phyloP scores from a whole-genome alignment of 2,329 filamentous ascomycete species.

The Sporothrix mexicana region DNA sequence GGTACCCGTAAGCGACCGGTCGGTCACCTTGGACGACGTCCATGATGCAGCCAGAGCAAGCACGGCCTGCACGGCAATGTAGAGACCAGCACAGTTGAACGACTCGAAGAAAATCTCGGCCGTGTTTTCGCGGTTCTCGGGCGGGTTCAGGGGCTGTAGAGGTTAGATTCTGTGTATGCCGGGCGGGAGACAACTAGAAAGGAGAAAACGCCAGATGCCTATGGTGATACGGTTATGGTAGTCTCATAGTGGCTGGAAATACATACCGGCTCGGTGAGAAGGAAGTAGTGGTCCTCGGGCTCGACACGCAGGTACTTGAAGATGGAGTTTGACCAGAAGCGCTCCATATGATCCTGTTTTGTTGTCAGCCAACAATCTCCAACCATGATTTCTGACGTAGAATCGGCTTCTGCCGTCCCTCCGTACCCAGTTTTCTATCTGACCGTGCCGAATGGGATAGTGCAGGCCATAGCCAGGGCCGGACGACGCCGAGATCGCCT shows the following conservation, averaged over 20 bases:
- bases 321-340: conserved; percentile 99
- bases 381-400: too few species aligned
- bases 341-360: conserved; percentile 94
- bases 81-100: conserved; percentile 98
- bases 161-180: neutral
- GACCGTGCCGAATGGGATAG: conserved; percentile 96
- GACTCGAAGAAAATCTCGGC: conserved; percentile 99
- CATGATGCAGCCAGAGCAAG: conserved; percentile 95
- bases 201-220: neutral
- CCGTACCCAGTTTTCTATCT: conserved; percentile 97
- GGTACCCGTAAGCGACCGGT: conserved; percentile 93
- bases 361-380: neutral
- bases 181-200: too few species aligned
- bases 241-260: neutral
- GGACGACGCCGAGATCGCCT: conserved; percentile 81
- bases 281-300: conserved; percentile 97
- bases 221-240: neutral
- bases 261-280: conserved; percentile 91
- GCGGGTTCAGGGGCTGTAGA: conserved; percentile 88
- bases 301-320: conserved; percentile 99
- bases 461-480: conserved; percentile 96
- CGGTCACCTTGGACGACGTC: conserved; percentile 97
- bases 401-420: too few species aligned
- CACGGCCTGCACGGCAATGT: conserved; percentile 97
- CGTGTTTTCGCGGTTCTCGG: conserved; percentile 98